Conservation (phyloP, 108 stramenopile species). For the Aurantiochytrium sp. region DNA sequence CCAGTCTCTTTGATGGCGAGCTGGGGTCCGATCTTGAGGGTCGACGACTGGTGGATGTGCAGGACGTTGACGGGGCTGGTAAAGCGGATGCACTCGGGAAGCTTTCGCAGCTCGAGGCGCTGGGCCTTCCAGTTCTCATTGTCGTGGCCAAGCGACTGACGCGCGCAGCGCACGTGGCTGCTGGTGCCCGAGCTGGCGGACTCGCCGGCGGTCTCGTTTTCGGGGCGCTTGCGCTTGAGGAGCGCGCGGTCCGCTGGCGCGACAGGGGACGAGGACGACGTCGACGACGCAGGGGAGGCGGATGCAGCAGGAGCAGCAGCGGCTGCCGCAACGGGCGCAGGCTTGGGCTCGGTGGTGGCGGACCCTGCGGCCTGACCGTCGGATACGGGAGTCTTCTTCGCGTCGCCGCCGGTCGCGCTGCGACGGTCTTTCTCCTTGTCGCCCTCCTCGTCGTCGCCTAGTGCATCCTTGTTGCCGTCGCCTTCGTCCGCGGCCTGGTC, state of each 20-base stretch:
- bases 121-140: constrained; percentile 7
- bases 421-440: too few relatives aligned
- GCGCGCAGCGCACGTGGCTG: not conserved
- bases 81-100: constrained; percentile 15
- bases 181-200: too few relatives aligned
- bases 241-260: not conserved
- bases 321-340: not conserved
- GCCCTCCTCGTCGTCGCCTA: too few relatives aligned
- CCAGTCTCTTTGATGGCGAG: constrained; percentile 1
- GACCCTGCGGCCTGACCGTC: too few relatives aligned
- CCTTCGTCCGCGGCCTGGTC: too few relatives aligned
- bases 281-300: not conserved
- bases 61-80: constrained; percentile 8
- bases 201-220: too few relatives aligned
- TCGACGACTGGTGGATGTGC: not conserved
- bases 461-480: too few relatives aligned
- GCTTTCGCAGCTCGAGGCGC: not conserved
- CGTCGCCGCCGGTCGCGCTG: too few relatives aligned
- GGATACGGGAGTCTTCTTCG: too few relatives aligned
- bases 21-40: not conserved
- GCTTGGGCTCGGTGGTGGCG: not conserved
- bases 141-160: not conserved
- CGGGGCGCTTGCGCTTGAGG: not conserved
- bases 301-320: not conserved
- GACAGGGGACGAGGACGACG: not conserved